Percentiles rank a stretch among this genome's conserved stretches.
Conservation (phyloP, 768 basidiomycete species). For the Suillus fuscotomentosus region DNA sequence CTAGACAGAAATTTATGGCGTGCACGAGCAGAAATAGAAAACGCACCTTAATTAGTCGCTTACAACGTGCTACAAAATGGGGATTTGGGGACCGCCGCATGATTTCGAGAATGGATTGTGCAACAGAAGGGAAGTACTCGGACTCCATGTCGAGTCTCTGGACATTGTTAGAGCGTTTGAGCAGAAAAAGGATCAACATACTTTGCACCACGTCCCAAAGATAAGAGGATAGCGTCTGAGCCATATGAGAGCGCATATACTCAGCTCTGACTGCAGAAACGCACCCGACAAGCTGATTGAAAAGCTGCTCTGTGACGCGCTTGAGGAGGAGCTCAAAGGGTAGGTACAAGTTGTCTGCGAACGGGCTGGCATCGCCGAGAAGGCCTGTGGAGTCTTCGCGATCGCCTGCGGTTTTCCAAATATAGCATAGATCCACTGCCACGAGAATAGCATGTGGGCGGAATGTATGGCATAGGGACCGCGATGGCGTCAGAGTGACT, state of each 20-base stretch:
- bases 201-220: constrained; percentile 69
- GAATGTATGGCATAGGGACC: constrained; percentile 28
- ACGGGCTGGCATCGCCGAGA: constrained; percentile 42
- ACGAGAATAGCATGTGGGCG: constrained; percentile 30
- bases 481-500: constrained; percentile 43
- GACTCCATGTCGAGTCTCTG: constrained; percentile 62
- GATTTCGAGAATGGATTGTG: constrained; percentile 49
- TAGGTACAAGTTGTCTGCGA: constrained; percentile 52
- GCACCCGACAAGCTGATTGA: constrained; percentile 61
- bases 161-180: constrained; percentile 1
- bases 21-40: neutral
- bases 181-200: constrained; percentile 27
- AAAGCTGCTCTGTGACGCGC: constrained; percentile 51
- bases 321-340: constrained; percentile 54
- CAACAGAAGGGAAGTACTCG: constrained; percentile 46
- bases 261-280: constrained; percentile 15
- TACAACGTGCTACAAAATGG: constrained; percentile 44
- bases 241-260: constrained; percentile 12
- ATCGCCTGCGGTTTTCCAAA: constrained; percentile 30
- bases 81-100: constrained; percentile 50
- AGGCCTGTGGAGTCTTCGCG: constrained; percentile 32
- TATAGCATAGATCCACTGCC: constrained; percentile 40
- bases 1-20: constrained; percentile 17
- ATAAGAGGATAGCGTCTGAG: constrained; percentile 73
- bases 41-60: constrained; percentile 47